These are phyloP conservation scores for Aspergillus versicolor DNA, from an alignment of 2,329 filamentous ascomycete genomes.

Conservation along the genomic window DNA sequence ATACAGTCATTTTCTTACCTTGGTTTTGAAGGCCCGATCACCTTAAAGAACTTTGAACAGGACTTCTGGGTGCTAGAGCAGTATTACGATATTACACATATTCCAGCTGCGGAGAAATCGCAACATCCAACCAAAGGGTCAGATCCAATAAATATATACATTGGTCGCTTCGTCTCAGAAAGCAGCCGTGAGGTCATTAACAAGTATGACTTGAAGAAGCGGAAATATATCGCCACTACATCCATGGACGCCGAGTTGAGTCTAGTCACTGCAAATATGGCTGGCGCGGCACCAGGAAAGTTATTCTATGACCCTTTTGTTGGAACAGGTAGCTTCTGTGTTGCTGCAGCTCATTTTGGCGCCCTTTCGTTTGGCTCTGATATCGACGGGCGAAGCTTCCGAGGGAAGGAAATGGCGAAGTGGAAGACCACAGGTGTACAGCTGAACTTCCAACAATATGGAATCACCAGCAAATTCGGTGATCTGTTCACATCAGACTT, in stretches of 20 bases:
- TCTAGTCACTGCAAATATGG: conserved; percentile 87
- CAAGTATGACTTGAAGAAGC: conserved; percentile 87
- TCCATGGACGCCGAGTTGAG: conserved; percentile 96
- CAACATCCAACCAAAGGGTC: conserved; percentile 1
- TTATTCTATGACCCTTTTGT: conserved; percentile 94
- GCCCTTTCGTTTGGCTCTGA: conserved; percentile 82
- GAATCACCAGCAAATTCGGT: conserved; percentile 62
- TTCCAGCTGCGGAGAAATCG: conserved; percentile 24
- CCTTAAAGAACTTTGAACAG: conserved; percentile 70
- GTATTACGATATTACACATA: conserved; percentile 54
- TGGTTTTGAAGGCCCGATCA: conserved; percentile 73
- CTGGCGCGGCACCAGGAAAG: conserved; percentile 76
- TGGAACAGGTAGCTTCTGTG: conserved; percentile 87
- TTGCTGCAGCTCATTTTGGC: conserved; percentile 89
- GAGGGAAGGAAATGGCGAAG: conserved; percentile 59
- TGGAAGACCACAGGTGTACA: conserved; percentile 47
- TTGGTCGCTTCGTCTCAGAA: conserved; percentile 69
- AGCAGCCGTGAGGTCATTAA: conserved; percentile 67
- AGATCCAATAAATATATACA: conserved; percentile 62
- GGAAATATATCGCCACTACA: conserved; percentile 90
- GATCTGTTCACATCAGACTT: conserved; percentile 84
- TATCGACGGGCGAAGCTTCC: conserved; percentile 86
- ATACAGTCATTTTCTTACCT: conserved; percentile 83
- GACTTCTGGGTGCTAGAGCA: conserved; percentile 82
- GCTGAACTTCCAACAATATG: conserved; percentile 85